Evolutionary conservation across 2,329 filamentous ascomycete genomes (phyloP).

Genomic region (Fonsecaea pedrosoi): DNA sequence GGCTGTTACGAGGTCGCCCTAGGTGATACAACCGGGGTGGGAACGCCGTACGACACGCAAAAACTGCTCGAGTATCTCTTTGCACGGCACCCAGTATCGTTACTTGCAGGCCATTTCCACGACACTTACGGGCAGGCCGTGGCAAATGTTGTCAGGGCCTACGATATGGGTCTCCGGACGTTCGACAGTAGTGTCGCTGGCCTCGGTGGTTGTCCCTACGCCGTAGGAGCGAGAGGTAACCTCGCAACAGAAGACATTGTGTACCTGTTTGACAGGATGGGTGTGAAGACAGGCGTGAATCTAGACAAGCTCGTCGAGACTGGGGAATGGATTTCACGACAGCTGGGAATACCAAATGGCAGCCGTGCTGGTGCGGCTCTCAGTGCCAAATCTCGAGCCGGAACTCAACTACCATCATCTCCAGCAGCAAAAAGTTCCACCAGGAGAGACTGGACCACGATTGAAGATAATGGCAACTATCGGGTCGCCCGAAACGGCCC

Average conservation of each 20-base stretch:
- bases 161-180: constrained; percentile 76
- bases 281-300: constrained; percentile 61
- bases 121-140: constrained; percentile 86
- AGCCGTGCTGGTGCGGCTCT: constrained; percentile 71
- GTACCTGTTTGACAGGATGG: constrained; percentile 62
- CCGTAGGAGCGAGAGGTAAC: constrained; percentile 84
- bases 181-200: constrained; percentile 83
- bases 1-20: constrained; percentile 90
- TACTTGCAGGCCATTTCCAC: constrained; percentile 84
- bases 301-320: constrained; percentile 68
- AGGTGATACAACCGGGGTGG: constrained; percentile 92
- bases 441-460: constrained; percentile 36
- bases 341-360: constrained; percentile 68
- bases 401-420: neutral
- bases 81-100: constrained; percentile 50
- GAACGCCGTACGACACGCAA: constrained; percentile 60
- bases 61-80: constrained; percentile 64
- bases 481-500: constrained; percentile 43
- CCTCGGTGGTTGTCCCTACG: constrained; percentile 83
- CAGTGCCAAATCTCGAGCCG: constrained; percentile 18
- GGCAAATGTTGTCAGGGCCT: constrained; percentile 76
- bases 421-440: neutral
- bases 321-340: constrained; percentile 72
- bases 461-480: constrained; percentile 39
- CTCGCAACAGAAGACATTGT: constrained; percentile 85